Base-by-base conservation (phyloP, 805 yeast genomes). In the Torulaspora quercuum region DNA sequence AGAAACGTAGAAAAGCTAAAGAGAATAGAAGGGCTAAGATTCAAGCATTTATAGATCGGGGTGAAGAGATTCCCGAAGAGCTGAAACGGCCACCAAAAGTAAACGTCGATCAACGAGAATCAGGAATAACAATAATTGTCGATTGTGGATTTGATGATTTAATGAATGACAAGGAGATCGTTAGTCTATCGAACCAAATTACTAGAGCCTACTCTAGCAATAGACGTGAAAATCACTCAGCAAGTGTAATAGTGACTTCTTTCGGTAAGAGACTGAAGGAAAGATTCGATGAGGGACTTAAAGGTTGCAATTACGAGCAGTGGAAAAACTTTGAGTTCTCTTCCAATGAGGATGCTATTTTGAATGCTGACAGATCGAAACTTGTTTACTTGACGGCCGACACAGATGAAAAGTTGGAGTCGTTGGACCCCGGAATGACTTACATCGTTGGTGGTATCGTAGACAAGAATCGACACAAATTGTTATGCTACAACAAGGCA, bases 361-460 rank as follows among this genome's bases (percentile, higher is more conserved):
- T 39, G 49, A 55, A 54, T 48, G 41, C 64, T 43, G 69, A 67
- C 23, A 50, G 56, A 29, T 49, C 64, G 2, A 72, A 73, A 23
- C 68, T 65, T 25, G 72, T 86, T 0, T 90, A 92, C 52, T 64
- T 90, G 23, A 80, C 95, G 0, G 94, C 97, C 0, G 98, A 90
- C 52, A 81, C 96, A 0, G 83, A 80, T 6, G 82, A 81, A 6
- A 75, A 69, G 14, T 52, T 92, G 22, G 76, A 72, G 7, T 74
- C 68, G 16, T 65, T 90, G 36, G 78, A 80, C 43, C 75, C 78
- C 4, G 84, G 81, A 3, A 68, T 71, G 56, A 84, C 94, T 0
- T 90, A 90, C 50, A 76, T 90, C 27, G 78, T 90, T 33, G 98
- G 98, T 7, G 98, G 97, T 0, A 90, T 90, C 39, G 97, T 90